Conservation (phyloP, 805 yeast species). For the Teunomyces atbi region DNA sequence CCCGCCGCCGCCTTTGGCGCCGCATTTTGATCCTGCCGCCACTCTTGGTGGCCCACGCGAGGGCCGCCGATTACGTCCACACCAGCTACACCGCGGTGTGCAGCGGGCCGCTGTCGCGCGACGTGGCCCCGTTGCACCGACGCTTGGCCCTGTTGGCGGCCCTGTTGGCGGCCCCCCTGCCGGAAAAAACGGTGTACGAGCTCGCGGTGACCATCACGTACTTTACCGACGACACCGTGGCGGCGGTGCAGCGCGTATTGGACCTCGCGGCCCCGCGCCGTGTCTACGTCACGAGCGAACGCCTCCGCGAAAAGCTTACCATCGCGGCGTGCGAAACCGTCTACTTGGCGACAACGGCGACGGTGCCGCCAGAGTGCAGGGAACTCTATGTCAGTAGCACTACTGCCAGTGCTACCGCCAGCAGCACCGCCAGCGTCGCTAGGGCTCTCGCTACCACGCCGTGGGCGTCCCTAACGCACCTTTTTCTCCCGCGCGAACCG, state of each 20-base stretch:
- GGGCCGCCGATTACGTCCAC: not conserved
- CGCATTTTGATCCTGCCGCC: not conserved
- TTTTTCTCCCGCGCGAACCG: slow-evolving; percentile 15
- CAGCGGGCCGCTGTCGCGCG: not conserved
- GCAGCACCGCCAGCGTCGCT: too few species aligned
- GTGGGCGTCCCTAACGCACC: slow-evolving; percentile 4
- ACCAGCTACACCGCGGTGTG: not conserved
- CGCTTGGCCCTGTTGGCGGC: not conserved
- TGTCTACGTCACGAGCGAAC: not conserved
- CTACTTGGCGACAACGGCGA: too few species aligned
- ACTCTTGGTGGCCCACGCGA: not conserved
- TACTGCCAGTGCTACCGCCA: too few species aligned
- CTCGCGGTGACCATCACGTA: not conserved
- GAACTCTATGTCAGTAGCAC: too few species aligned
- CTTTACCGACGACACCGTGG: not conserved
- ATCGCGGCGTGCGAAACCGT: too few species aligned
- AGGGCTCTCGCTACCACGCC: not conserved
- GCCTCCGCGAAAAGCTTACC: not conserved
- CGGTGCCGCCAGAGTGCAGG: too few species aligned
- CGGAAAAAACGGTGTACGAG: not conserved
- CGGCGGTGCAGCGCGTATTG: not conserved
- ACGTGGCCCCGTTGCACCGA: not conserved
- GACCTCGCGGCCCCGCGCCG: not conserved
- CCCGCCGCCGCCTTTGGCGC: not conserved
- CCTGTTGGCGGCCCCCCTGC: too few species aligned